phyloP scores from a whole-genome alignment of 2,329 filamentous ascomycete genomes.

The Penicillium sp. region DNA sequence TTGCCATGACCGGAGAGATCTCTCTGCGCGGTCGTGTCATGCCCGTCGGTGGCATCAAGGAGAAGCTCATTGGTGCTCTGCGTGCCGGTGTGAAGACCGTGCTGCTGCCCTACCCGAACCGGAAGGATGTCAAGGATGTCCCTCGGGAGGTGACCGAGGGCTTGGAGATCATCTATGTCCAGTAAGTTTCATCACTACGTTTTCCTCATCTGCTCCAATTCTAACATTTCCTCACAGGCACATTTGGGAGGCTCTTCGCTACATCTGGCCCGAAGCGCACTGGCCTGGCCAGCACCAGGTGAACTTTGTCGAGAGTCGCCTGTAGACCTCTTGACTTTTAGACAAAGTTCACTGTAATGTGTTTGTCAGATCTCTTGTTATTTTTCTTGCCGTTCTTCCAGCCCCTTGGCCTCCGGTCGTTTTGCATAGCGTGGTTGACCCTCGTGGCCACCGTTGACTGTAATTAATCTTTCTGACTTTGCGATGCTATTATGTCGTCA shows the following conservation, averaged over 20 bases:
- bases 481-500: slow-evolving; percentile 16
- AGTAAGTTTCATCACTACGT: slow-evolving; percentile 61
- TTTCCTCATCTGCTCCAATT: background rate
- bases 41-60: slow-evolving; percentile 96
- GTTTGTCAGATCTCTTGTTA: slow-evolving; percentile 12
- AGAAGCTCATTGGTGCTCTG: slow-evolving; percentile 94
- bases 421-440: slow-evolving; percentile 29
- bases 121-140: slow-evolving; percentile 89
- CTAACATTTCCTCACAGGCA: slow-evolving; percentile 61
- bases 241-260: slow-evolving; percentile 90
- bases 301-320: slow-evolving; percentile 75
- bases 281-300: slow-evolving; percentile 78
- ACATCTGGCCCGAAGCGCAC: slow-evolving; percentile 88
- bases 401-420: slow-evolving; percentile 18
- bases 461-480: slow-evolving; percentile 20
- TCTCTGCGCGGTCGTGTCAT: slow-evolving; percentile 87
- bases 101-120: slow-evolving; percentile 82
- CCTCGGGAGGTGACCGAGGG: slow-evolving; percentile 88
- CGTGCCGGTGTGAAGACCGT: slow-evolving; percentile 95
- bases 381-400: slow-evolving; percentile 14
- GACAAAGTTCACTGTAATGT: background rate
- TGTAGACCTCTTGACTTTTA: slow-evolving; percentile 59
- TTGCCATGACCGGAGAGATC: slow-evolving; percentile 89
- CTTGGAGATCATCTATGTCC: slow-evolving; percentile 86
- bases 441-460: slow-evolving; percentile 9